Conservation (phyloP, 306 rosid species). For the Fragaria ananassa region DNA sequence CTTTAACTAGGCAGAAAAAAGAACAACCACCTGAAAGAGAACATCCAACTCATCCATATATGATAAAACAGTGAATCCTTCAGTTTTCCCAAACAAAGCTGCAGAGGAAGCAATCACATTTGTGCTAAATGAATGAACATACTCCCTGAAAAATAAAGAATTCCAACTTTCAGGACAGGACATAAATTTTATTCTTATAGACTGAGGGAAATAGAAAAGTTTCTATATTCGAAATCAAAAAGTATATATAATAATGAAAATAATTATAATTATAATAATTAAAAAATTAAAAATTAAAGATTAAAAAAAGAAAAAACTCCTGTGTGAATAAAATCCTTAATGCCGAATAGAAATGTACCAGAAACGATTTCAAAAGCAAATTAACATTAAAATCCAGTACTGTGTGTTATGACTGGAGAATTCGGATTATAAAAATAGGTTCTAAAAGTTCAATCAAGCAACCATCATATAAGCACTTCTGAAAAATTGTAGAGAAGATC, state of each 20-base stretch:
- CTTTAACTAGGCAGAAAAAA: slow-evolving; percentile 19
- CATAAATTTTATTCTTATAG: slow-evolving; percentile 15
- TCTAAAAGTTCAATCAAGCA: slow-evolving; percentile 13
- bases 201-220: neutral
- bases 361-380: neutral
- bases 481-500: slow-evolving; percentile 11
- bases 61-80: slow-evolving; percentile 60
- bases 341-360: neutral
- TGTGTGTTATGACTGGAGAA: neutral
- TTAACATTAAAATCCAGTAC: neutral
- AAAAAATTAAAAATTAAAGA: neutral
- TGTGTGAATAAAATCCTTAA: slow-evolving; percentile 9
- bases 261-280: neutral
- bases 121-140: slow-evolving; percentile 61
- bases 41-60: slow-evolving; percentile 71
- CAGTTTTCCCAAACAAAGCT: slow-evolving; percentile 44
- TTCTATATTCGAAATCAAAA: neutral
- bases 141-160: slow-evolving; percentile 58
- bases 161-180: slow-evolving; percentile 32
- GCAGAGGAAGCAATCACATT: slow-evolving; percentile 48
- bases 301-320: neutral
- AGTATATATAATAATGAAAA: neutral
- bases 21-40: slow-evolving; percentile 56
- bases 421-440: neutral
- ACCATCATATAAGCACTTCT: neutral